Base-by-base conservation (phyloP, 768 basidiomycete genomes). In the Pleurotus citrinopileatus region DNA sequence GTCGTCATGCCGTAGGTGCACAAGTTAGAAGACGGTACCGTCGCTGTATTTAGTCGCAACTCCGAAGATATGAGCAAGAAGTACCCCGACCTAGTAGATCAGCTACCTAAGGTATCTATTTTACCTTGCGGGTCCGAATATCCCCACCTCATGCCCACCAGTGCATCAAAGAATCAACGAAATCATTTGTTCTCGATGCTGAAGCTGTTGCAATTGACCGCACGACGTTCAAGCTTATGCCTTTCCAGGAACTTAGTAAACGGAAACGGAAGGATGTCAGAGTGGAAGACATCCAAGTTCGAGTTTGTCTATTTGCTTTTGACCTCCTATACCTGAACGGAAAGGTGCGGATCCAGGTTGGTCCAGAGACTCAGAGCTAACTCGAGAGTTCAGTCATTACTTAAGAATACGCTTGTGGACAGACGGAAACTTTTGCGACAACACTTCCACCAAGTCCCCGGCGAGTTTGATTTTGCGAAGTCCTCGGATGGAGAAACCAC, bases 11-110 rank as follows among this genome's bases (percentile, higher is more conserved):
- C 19, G 29, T 34, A 89, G 85, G 89, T 96, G 2, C 97, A 99
- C 70, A 84, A 79, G 64, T 72, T 94, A 43, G 83, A 84, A 38
- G 80, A 93, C 63, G 96, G 94, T 1, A 80, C 77, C 3, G 85
- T 99, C 17, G 81, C 82, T n/a, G 87, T 99, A 38, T 99, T 98
- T 71, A 95, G 93, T 67, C 77, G 97, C 53, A 99, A 99, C 69
- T 97, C 94, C 22, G 97, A 99, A 69, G 94, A 99, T 61, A 99
- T 98, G 97, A 94, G 89, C 67, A 93, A 93, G 68, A 99, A 99
- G 66, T 99, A 98, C 72, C 97, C 97, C 0, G 97, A 99, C 74
- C 77, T 99, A n/a, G 83, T 97, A 9, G 91, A 93, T 57, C 94
- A 98, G 65, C 76, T 98, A 17, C 93, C 95, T 3, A 81, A 80